Conservation (phyloP, 148 eudicot genomes). For the Fagopyrum esculentum region DNA sequence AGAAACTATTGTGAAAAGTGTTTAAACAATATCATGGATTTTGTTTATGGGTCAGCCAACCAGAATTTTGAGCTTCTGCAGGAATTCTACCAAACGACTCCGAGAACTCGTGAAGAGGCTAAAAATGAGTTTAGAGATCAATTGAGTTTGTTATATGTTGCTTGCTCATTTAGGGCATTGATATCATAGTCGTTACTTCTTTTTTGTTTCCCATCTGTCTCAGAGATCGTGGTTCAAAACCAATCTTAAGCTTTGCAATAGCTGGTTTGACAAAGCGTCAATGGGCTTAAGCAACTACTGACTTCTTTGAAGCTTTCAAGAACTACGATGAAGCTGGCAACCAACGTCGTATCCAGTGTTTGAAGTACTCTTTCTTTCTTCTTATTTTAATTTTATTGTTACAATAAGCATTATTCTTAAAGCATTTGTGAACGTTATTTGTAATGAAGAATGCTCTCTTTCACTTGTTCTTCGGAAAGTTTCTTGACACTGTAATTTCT, state of each 20-base stretch:
- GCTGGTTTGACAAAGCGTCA: slow-evolving; percentile 98
- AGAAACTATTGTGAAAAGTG: slow-evolving; percentile 97
- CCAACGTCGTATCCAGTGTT: slow-evolving; percentile 74
- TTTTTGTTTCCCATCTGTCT: slow-evolving; percentile 12
- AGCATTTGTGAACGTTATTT: not conserved
- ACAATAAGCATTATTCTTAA: not conserved
- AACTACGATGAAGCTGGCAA: slow-evolving; percentile 24
- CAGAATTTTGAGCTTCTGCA: slow-evolving; percentile 86
- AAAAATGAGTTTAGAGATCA: slow-evolving; percentile 75
- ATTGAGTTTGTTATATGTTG: not conserved
- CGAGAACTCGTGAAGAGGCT: slow-evolving; percentile 97
- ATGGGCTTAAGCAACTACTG: slow-evolving; percentile 92
- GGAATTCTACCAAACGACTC: slow-evolving; percentile 88
- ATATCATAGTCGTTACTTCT: not conserved
- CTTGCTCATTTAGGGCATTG: not conserved
- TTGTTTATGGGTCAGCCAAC: slow-evolving; percentile 94
- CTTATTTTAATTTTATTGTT: not conserved
- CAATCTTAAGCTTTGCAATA: slow-evolving; percentile 94
- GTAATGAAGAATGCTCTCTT: not conserved
- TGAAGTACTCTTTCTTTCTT: slow-evolving; percentile 49
- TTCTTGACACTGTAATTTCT: not conserved
- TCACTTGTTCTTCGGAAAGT: not conserved
- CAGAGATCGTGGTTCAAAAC: slow-evolving; percentile 99
- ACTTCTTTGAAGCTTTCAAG: not conserved
- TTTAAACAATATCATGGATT: slow-evolving; percentile 97